Evolutionary conservation across 2,329 filamentous ascomycete species (phyloP), one percentile per base, ranked within the genome.

Genomic region (Teratosphaeria nubilosa): DNA sequence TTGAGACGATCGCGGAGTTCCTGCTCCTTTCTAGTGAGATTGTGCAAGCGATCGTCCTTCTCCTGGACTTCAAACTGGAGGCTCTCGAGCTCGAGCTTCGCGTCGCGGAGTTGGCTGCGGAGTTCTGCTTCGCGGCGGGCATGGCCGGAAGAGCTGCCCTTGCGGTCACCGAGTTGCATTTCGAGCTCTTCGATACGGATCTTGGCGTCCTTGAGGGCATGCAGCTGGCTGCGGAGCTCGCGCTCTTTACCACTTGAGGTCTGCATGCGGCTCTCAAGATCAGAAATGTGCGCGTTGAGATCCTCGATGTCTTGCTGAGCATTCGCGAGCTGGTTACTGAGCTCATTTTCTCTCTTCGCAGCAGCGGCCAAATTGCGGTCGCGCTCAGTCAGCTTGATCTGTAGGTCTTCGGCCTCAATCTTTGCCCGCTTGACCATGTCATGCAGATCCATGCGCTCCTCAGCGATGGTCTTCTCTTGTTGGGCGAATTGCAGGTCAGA

Each of bases 371-470:
- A 82, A 14, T 83, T 80, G 57, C 82, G 78, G 57, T 90, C 85
- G 61, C 87, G 85, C 67, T 88, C 83, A 5, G 81, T 78, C 30
- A 94, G 79, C 67, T 88, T 85, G 59, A 88, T 79, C 64, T 89
- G 85, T n/a, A 94, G 78, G 51, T 72, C 65, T 55, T 76, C 73
- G 14, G 70, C 69, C 56, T 75, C 72, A 30, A 83, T 76, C 70
- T 87, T 84, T 22, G 81, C 81, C 65, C 83, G 80, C 60, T 82
- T 83, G 27, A 86, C 76, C 71, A 83, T 78, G 56, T 79, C 76
- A 62, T 85, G 82, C 22, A 88, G 73, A 59, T 86, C 82, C 48
- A 79, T 77, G 51, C 82, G 79, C 66, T 85, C 82, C 57, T 80
- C 80, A 53, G 74, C 74, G 11, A 75, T 74, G 34, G 80, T 77